Conservation (phyloP, 768 basidiomycete species). For the Nidularia pulvinata region DNA sequence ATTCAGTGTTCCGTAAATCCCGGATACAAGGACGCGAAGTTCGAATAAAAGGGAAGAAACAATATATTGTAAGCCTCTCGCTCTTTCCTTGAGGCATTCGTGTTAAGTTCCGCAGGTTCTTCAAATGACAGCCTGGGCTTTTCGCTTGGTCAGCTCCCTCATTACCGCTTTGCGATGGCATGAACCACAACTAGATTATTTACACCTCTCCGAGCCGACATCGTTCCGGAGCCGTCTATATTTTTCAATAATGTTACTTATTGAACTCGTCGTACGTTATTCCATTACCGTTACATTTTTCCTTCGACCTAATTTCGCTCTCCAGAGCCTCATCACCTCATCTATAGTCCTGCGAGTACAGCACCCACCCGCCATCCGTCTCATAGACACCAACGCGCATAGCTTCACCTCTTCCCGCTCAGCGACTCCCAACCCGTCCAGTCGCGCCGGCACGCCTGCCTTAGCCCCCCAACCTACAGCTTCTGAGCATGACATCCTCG, state of each 20-base stretch:
- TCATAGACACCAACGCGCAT: conserved; percentile 58
- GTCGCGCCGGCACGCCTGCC: conserved; percentile 12
- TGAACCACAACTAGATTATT: conserved; percentile 33
- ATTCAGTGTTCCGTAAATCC: conserved; percentile 55
- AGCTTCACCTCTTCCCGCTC: conserved; percentile 36
- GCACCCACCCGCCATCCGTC: conserved; percentile 69
- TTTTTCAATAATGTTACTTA: conserved; percentile 37
- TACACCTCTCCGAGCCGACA: conserved; percentile 30
- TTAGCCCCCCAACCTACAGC: conserved; percentile 10
- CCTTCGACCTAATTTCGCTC: conserved; percentile 9
- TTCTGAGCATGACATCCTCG: conserved; percentile 56
- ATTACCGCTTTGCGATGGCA: conserved; percentile 42
- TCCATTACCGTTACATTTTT: conserved; percentile 12
- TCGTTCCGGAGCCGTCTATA: conserved; percentile 39
- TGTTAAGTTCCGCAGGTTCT: conserved; percentile 46
- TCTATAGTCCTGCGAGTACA: conserved; percentile 59
- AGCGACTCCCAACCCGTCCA: conserved; percentile 35
- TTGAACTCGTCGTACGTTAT: conserved; percentile 59
- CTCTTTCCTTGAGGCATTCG: not conserved
- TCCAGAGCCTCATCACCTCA: conserved; percentile 52
- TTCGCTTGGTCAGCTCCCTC: conserved; percentile 48
- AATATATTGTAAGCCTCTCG: conserved; percentile 55
- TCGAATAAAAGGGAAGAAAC: conserved; percentile 60
- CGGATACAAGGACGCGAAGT: conserved; percentile 73
- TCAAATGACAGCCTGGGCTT: conserved; percentile 61